Percentiles rank a stretch among this genome's conserved stretches.
phyloP scores from a whole-genome alignment of 2,329 filamentous ascomycete species.

The Clonostachys byssicola region DNA sequence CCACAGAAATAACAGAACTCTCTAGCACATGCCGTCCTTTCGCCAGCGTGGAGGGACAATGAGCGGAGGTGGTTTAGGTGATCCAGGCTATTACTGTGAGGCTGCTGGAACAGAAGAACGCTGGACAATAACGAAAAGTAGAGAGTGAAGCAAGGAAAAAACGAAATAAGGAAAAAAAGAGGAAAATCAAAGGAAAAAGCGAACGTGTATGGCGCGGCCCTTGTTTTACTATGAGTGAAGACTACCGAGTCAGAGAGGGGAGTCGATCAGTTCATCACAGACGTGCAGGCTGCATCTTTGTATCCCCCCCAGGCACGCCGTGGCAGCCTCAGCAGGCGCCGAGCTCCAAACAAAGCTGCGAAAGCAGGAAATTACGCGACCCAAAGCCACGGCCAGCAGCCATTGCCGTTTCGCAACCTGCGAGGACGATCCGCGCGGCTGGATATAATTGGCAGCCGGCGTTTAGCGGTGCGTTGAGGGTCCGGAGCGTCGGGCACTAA shows the following conservation, averaged over 20 bases:
- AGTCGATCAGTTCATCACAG: neutral
- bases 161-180: slow-evolving; percentile 3
- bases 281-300: neutral
- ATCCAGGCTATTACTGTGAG: neutral
- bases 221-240: neutral
- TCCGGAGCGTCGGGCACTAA: slow-evolving; percentile 7
- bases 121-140: slow-evolving; percentile 3
- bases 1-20: too few species aligned
- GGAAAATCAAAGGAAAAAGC: neutral
- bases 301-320: neutral
- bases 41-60: neutral
- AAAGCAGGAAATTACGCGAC: slow-evolving; percentile 4
- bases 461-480: neutral
- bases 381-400: neutral
- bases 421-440: neutral
- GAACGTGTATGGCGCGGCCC: neutral
- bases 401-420: neutral
- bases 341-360: slow-evolving; percentile 1
- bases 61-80: neutral
- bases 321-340: neutral
- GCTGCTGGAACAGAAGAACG: slow-evolving; percentile 4
- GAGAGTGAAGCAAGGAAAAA: slow-evolving; percentile 2
- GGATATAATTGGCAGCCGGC: slow-evolving; percentile 1
- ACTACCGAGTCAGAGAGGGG: neutral
- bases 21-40: too few species aligned